Evolutionary conservation across 2,329 filamentous ascomycete species (phyloP).

Genomic region (Graphiopsis chlorocephala): DNA sequence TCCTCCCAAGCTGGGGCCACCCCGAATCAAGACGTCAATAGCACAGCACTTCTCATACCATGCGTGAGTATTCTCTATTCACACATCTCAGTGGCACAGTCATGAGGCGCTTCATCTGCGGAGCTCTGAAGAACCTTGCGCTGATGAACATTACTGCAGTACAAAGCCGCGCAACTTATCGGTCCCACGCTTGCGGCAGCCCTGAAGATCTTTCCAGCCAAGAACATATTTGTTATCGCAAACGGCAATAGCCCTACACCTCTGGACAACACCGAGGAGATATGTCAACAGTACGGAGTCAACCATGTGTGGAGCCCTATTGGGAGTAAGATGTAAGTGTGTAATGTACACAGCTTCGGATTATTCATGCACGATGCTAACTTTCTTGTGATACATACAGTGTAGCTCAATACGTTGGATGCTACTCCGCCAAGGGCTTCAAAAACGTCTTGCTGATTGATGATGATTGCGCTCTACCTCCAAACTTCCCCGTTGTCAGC

Average conservation of each 20-base stretch:
- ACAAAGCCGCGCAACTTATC: slow-evolving; percentile 46
- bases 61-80: slow-evolving; percentile 28
- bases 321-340: slow-evolving; percentile 44
- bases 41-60: slow-evolving; percentile 46
- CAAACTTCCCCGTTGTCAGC: slow-evolving; percentile 48
- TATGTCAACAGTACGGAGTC: slow-evolving; percentile 45
- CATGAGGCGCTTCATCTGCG: not conserved
- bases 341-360: not conserved
- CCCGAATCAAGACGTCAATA: slow-evolving; percentile 29
- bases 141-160: slow-evolving; percentile 23
- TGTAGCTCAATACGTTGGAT: slow-evolving; percentile 50
- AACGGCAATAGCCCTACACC: slow-evolving; percentile 50
- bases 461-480: slow-evolving; percentile 49
- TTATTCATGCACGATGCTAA: not conserved
- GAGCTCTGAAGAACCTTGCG: not conserved
- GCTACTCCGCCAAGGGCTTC: slow-evolving; percentile 46
- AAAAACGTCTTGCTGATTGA: slow-evolving; percentile 50
- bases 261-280: slow-evolving; percentile 48
- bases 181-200: slow-evolving; percentile 44
- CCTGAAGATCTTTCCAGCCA: slow-evolving; percentile 45
- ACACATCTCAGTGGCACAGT: not conserved
- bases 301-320: slow-evolving; percentile 51
- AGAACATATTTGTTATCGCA: slow-evolving; percentile 43
- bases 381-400: not conserved
- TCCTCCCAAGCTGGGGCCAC: slow-evolving; percentile 15